These are phyloP conservation scores for Cairneyella variabilis DNA, from an alignment of 495 filamentous ascomycete genomes.

Conservation along the genomic window DNA sequence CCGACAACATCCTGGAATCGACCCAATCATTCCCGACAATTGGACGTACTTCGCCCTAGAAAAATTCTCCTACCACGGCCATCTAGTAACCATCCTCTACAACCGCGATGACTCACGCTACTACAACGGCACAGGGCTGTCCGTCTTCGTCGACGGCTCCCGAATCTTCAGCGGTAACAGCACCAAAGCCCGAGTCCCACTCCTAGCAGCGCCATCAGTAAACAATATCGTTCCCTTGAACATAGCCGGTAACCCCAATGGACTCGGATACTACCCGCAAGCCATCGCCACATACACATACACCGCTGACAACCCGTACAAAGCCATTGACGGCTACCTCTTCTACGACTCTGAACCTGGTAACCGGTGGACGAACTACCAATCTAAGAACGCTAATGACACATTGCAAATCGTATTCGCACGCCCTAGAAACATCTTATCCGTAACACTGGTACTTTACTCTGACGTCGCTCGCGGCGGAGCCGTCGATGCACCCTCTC, in stretches of 20 bases:
- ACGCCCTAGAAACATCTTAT: slow-evolving; percentile 34
- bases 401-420: slow-evolving; percentile 38
- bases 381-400: slow-evolving; percentile 31
- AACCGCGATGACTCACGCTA: slow-evolving; percentile 38
- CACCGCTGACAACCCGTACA: slow-evolving; percentile 32
- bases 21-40: slow-evolving; percentile 36
- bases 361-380: slow-evolving; percentile 44
- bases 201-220: slow-evolving; percentile 18
- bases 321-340: slow-evolving; percentile 41
- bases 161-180: slow-evolving; percentile 25
- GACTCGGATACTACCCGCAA: slow-evolving; percentile 33
- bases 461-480: slow-evolving; percentile 35
- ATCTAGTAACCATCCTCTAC: slow-evolving; percentile 37
- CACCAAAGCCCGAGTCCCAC: slow-evolving; percentile 15
- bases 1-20: slow-evolving; percentile 34
- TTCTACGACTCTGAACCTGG: slow-evolving; percentile 40
- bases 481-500: slow-evolving; percentile 28
- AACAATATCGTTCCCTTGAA: slow-evolving; percentile 30
- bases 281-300: slow-evolving; percentile 34
- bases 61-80: slow-evolving; percentile 40
- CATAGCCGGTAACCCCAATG: slow-evolving; percentile 40
- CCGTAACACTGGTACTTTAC: slow-evolving; percentile 36
- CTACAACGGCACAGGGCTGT: slow-evolving; percentile 28
- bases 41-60: slow-evolving; percentile 45
- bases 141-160: slow-evolving; percentile 34